phyloP scores from a whole-genome alignment of 1,284 basidiomycete genomes.

The Microbotryum saponariae region DNA sequence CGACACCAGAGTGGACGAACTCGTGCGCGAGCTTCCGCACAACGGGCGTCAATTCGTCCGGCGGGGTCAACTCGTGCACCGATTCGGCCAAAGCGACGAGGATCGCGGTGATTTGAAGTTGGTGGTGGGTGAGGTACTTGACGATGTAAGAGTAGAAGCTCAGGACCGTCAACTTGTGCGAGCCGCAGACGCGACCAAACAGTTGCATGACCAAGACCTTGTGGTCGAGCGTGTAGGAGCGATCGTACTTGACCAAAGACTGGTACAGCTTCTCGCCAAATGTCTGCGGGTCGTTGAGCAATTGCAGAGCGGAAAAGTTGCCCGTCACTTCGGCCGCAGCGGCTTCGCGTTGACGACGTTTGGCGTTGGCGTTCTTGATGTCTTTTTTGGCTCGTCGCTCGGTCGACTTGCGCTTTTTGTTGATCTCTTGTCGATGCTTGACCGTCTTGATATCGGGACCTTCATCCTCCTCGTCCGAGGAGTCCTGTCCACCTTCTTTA shows the following conservation, averaged over 20 bases:
- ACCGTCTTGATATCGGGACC: constrained; percentile 65
- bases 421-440: constrained; percentile 74
- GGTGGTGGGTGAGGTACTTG: constrained; percentile 83
- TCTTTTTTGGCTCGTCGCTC: constrained; percentile 69
- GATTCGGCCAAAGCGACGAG: constrained; percentile 92
- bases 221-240: constrained; percentile 88
- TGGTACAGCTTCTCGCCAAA: constrained; percentile 94
- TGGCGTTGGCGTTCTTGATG: constrained; percentile 64
- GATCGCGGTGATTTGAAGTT: constrained; percentile 87
- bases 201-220: constrained; percentile 97
- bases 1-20: constrained; percentile 96
- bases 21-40: constrained; percentile 87
- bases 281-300: constrained; percentile 90
- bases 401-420: constrained; percentile 74
- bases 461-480: constrained; percentile 53
- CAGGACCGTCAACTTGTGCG: constrained; percentile 86
- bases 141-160: constrained; percentile 96
- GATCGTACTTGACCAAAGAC: constrained; percentile 76
- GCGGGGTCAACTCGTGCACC: constrained; percentile 90
- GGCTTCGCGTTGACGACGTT: constrained; percentile 49
- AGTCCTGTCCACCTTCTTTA: constrained; percentile 40
- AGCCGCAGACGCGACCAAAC: constrained; percentile 86
- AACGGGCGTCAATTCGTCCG: constrained; percentile 82
- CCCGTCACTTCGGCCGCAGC: constrained; percentile 44
- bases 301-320: constrained; percentile 89